phyloP scores from a whole-genome alignment of 1,284 basidiomycete species.

The Cutaneotrichosporon sp. region DNA sequence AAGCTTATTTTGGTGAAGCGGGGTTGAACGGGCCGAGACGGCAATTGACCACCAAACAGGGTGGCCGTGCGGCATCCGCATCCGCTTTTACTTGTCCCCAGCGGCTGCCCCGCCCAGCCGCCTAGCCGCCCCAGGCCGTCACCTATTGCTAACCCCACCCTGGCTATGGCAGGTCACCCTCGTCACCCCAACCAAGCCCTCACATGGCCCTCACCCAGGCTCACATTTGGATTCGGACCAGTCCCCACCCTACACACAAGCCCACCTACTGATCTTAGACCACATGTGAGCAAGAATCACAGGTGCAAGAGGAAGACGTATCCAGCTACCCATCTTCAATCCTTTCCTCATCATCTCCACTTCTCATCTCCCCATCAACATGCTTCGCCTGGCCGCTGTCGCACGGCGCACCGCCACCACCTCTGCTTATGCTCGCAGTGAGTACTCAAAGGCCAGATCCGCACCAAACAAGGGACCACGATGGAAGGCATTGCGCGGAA shows the following conservation, averaged over 20 bases:
- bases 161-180: neutral
- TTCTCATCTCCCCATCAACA: slow-evolving; percentile 19
- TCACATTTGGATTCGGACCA: no score
- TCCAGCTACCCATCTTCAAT: slow-evolving; percentile 3
- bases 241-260: no score
- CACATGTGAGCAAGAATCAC: neutral
- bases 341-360: neutral
- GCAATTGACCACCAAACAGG: neutral
- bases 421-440: slow-evolving; percentile 37
- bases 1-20: neutral
- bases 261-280: neutral
- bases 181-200: no score
- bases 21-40: slow-evolving; percentile 1
- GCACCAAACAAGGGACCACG: neutral
- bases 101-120: neutral
- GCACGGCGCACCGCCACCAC: slow-evolving; percentile 40
- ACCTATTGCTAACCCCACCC: neutral
- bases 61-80: neutral
- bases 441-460: slow-evolving; percentile 19
- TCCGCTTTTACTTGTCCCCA: neutral
- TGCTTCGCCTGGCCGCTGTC: slow-evolving; percentile 49
- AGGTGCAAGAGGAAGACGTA: neutral
- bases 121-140: neutral
- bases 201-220: neutral
- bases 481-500: neutral